phyloP scores from a whole-genome alignment of 768 basidiomycete species.

The Phanerochaete sordida region DNA sequence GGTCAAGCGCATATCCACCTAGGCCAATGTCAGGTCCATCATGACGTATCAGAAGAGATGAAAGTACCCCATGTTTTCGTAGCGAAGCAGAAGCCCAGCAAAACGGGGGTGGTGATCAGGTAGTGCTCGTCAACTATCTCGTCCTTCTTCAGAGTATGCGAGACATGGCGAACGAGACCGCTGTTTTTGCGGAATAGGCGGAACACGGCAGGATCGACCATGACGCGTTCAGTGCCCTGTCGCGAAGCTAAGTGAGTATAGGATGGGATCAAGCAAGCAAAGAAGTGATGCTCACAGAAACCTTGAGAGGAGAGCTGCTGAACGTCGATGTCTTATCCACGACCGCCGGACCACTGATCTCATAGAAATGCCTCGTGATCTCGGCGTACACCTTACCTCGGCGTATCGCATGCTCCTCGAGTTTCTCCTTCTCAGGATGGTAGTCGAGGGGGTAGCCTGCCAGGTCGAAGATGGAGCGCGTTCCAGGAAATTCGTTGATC shows the following conservation, averaged over 20 bases:
- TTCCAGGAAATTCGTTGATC: not conserved
- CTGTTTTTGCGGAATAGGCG: not conserved
- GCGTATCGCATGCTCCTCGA: not conserved
- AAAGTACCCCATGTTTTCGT: slow-evolving; percentile 8
- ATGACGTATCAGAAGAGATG: not conserved
- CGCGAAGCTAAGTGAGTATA: not conserved
- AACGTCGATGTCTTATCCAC: not conserved
- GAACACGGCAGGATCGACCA: slow-evolving; percentile 6
- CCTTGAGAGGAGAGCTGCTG: not conserved
- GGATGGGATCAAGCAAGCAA: not conserved
- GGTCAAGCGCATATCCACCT: slow-evolving; percentile 30
- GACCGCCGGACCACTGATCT: not conserved
- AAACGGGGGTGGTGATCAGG: not conserved
- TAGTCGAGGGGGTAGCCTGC: not conserved
- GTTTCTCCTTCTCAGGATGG: not conserved
- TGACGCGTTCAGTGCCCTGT: slow-evolving; percentile 3
- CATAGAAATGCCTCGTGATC: not conserved
- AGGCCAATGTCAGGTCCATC: not conserved
- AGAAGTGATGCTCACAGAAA: not conserved
- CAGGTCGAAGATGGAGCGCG: not conserved
- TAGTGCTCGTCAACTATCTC: slow-evolving; percentile 1
- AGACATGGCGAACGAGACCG: not conserved
- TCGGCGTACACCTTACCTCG: not conserved
- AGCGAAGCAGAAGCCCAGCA: slow-evolving; percentile 9
- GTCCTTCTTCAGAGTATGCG: not conserved